Evolutionary conservation across 2,329 filamentous ascomycete species (phyloP).

Genomic region (Apiospora marii): DNA sequence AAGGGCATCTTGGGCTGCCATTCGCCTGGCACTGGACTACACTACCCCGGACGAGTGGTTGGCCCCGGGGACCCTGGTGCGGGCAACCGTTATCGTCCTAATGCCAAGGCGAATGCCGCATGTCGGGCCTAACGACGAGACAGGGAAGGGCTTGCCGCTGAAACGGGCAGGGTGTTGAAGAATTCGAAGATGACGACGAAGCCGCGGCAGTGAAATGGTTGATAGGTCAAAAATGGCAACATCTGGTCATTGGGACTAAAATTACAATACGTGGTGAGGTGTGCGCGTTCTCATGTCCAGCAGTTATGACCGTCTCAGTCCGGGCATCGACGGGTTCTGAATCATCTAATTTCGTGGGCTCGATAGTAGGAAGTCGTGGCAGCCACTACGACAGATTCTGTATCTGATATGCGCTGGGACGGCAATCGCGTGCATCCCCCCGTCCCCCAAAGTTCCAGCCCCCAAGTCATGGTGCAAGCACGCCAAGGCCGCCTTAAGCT

Average conservation of each 20-base stretch:
- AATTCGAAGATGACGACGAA: neutral
- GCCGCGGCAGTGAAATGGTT: neutral
- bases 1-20: neutral
- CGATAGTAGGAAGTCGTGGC: no score
- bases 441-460: no score
- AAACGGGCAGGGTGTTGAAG: neutral
- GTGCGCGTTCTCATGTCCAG: neutral
- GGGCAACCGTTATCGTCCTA: neutral
- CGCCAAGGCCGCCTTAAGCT: slow-evolving; percentile 1
- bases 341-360: neutral
- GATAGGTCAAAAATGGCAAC: neutral
- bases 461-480: neutral
- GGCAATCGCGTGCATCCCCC: neutral
- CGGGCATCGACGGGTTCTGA: neutral
- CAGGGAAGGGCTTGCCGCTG: neutral
- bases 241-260: neutral
- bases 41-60: neutral
- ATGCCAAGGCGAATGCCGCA: neutral
- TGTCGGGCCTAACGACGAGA: neutral
- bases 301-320: neutral
- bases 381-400: neutral
- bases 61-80: neutral
- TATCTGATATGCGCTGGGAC: neutral
- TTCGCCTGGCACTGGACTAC: neutral
- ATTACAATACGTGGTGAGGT: neutral